Conservation (phyloP, 1,139 yeast genomes). For the Candida frijolesensis region DNA sequence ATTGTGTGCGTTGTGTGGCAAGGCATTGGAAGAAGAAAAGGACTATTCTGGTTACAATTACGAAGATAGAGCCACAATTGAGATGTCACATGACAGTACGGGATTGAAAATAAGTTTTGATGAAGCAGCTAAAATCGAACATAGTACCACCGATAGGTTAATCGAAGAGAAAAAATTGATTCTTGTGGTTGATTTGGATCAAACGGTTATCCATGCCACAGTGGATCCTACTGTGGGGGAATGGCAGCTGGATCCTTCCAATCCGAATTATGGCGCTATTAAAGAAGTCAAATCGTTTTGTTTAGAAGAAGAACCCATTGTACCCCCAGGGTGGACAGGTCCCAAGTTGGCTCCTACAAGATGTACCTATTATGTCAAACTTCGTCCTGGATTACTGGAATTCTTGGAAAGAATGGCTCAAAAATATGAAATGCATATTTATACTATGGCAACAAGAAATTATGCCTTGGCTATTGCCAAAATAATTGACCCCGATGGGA, state of each 20-base stretch:
- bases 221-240: conserved; percentile 97
- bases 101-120: conserved; percentile 79
- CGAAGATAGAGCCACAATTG: conserved; percentile 77
- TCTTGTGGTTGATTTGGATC: conserved; percentile 94
- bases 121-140: conserved; percentile 87
- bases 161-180: conserved; percentile 69
- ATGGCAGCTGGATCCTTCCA: conserved; percentile 86
- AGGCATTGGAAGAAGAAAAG: conserved; percentile 75
- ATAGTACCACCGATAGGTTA: conserved; percentile 62
- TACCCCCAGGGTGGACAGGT: conserved; percentile 60
- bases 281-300: conserved; percentile 79
- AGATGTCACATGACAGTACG: conserved; percentile 90
- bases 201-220: conserved; percentile 96
- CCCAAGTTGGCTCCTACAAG: conserved; percentile 57
- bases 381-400: conserved; percentile 81
- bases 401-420: conserved; percentile 67
- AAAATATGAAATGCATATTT: conserved; percentile 86
- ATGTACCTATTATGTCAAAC: conserved; percentile 90
- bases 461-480: conserved; percentile 90
- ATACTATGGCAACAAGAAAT: conserved; percentile 98
- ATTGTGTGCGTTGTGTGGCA: conserved; percentile 91
- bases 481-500: conserved; percentile 88
- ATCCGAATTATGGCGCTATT: conserved; percentile 83
- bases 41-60: conserved; percentile 78
- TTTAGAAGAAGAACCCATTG: conserved; percentile 71